Conservation (phyloP, 1,284 basidiomycete species). For the Tilletia indica region DNA sequence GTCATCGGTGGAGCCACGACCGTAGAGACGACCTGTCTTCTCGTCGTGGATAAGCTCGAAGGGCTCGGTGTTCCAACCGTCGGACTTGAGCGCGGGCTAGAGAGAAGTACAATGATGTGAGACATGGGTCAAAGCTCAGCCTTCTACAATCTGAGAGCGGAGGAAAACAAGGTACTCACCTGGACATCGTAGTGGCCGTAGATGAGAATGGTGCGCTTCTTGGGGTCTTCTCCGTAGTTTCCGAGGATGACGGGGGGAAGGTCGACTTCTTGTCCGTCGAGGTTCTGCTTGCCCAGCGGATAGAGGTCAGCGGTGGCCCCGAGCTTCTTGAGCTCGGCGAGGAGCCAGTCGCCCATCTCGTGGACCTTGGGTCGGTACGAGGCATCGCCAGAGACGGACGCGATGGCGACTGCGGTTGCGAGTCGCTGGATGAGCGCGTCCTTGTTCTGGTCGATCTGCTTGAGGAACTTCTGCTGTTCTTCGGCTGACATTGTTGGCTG, state of each 20-base stretch:
- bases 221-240: constrained; percentile 70
- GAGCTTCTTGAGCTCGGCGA: constrained; percentile 43
- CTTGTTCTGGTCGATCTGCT: constrained; percentile 52
- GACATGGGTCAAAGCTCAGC: not conserved
- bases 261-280: constrained; percentile 74
- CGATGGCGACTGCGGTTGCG: constrained; percentile 52
- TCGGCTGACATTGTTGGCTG: constrained; percentile 15
- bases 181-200: constrained; percentile 64
- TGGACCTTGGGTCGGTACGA: constrained; percentile 50
- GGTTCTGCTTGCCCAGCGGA: constrained; percentile 68
- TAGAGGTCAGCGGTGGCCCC: constrained; percentile 47
- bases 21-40: constrained; percentile 73
- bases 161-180: constrained; percentile 7
- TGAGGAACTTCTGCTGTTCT: constrained; percentile 42
- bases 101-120: constrained; percentile 22
- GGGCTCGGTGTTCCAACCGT: constrained; percentile 80
- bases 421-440: constrained; percentile 44
- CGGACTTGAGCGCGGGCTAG: constrained; percentile 65
- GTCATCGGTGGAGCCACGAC: constrained; percentile 63
- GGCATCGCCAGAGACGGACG: constrained; percentile 53
- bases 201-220: constrained; percentile 79
- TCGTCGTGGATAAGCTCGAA: constrained; percentile 75
- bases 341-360: constrained; percentile 53
- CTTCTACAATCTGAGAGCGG: constrained; percentile 48
- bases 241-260: constrained; percentile 88